phyloP scores from a whole-genome alignment of 495 filamentous ascomycete genomes.

The Penicillium desertorum region DNA sequence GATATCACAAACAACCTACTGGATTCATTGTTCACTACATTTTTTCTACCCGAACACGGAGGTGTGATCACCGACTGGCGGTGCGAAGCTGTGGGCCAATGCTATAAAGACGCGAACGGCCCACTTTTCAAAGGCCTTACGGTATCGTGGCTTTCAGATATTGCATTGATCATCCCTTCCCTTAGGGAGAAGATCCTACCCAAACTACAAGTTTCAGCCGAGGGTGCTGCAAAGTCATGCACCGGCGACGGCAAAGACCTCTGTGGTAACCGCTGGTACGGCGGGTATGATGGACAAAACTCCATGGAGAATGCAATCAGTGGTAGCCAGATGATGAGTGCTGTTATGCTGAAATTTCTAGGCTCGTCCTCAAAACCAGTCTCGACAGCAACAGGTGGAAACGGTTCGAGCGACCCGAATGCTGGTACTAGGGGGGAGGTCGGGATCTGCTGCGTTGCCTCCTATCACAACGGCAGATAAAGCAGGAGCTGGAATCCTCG shows the following conservation, averaged over 20 bases:
- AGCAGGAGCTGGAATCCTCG: conserved; percentile 62
- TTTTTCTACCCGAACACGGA: conserved; percentile 14
- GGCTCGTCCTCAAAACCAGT: conserved; percentile 5
- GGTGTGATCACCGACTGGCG: conserved; percentile 60
- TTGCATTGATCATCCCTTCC: conserved; percentile 55
- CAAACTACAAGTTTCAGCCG: conserved; percentile 1
- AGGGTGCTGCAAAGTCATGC: conserved; percentile 47
- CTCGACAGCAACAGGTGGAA: conserved; percentile 22
- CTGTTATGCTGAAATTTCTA: conserved; percentile 4
- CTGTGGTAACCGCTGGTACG: conserved; percentile 47
- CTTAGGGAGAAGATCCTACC: conserved; percentile 3
- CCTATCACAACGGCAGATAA: conserved; percentile 52
- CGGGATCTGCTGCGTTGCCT: not conserved
- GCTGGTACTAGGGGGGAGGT: conserved; percentile 6
- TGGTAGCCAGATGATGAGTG: conserved; percentile 18
- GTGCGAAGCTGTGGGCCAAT: conserved; percentile 59
- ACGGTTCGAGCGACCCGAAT: conserved; percentile 18
- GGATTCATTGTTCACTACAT: conserved; percentile 2
- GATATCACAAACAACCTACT: conserved; percentile 1
- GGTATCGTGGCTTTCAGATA: conserved; percentile 67
- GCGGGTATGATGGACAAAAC: conserved; percentile 37
- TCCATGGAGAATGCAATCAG: conserved; percentile 53
- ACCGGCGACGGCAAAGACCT: conserved; percentile 44
- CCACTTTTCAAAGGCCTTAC: conserved; percentile 72
- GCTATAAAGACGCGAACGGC: conserved; percentile 59